Conservation (phyloP, 2,329 filamentous ascomycete species). For the Ophiocordyceps camponoti-rufipedis region DNA sequence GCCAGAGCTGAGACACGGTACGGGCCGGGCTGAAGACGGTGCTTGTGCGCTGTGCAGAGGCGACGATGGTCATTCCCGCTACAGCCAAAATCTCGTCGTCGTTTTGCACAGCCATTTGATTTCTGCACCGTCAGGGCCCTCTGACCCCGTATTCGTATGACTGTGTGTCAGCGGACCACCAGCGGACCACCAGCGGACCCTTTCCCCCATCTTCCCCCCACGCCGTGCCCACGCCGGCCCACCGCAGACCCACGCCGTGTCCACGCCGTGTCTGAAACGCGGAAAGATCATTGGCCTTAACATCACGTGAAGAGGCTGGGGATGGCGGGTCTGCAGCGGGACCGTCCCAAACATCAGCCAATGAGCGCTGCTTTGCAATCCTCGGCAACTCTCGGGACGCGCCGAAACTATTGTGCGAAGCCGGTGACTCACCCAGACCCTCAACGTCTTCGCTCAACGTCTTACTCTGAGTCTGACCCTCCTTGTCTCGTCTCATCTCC, state of each 20-base stretch:
- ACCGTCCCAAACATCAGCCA: neutral
- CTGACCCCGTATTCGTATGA: too few relatives aligned
- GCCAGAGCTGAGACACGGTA: neutral
- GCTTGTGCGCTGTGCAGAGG: neutral
- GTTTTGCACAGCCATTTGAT: too few relatives aligned
- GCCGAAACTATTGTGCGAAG: neutral
- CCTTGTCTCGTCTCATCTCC: neutral
- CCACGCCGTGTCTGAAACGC: neutral
- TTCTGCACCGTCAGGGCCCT: too few relatives aligned
- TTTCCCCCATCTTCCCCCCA: neutral
- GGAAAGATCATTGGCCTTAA: neutral
- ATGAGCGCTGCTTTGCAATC: neutral
- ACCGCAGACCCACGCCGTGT: neutral
- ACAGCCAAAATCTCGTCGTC: too few relatives aligned
- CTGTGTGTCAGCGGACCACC: neutral
- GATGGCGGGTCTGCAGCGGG: neutral
- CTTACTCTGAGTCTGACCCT: neutral
- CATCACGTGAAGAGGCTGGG: neutral
- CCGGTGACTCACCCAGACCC: neutral
- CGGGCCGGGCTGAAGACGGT: neutral
- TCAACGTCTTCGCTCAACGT: neutral
- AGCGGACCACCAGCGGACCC: neutral
- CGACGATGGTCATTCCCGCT: neutral
- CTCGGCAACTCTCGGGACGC: neutral
- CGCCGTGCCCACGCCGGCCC: neutral